Evolutionary conservation across 129 eudicot species (phyloP), one percentile per base, ranked within the genome.

Genomic region (Chrysanthemum lavandulifolium): DNA sequence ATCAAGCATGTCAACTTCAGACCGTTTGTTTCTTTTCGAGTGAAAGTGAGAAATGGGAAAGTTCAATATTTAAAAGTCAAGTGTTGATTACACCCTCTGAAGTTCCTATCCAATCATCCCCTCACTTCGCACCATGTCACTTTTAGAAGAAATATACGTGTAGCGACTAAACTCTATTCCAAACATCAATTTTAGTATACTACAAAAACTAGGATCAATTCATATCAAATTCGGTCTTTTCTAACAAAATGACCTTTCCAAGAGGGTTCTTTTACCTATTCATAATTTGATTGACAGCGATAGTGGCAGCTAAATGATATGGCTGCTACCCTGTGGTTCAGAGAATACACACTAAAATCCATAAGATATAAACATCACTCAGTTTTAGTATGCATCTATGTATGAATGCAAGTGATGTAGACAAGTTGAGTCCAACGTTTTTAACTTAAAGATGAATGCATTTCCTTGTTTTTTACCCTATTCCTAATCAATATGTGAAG

Each of bases 131-230:
- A 76, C 33, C 43, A 2, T 12, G 23, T 52, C 58, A 48, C 33
- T 71, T 12, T 27, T 14, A 10, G 27, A 36, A 47, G 74, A 25
- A 68, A 70, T 58, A 67, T 40, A 71, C 85, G 83, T 72, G 67
- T 60, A 75, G 69, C 2, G 65, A 23, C 81, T 58, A 21, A 71
- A 64, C 73, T 74, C 68, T 65, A 23, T 43, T 18, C 10, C 56
- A 31, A 15, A 33, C 21, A 4, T 61, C n/a, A 62, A 73, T 11
- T 50, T 72, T 15, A 33, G 72, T 53, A 65, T 1, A 45, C 72
- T 62, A 45, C 67, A 53, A 53, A 13, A 6, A 21, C 65, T 53
- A 36, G 14, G 45, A 52, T 36, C 64, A 74, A 64, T 23, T 74
- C 78, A 74, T 33, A 11, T 75, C 56, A 12, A 75, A 64, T 65